phyloP scores from a whole-genome alignment of 352 stramenopile species.

The Salisapilia sapeloensis region DNA sequence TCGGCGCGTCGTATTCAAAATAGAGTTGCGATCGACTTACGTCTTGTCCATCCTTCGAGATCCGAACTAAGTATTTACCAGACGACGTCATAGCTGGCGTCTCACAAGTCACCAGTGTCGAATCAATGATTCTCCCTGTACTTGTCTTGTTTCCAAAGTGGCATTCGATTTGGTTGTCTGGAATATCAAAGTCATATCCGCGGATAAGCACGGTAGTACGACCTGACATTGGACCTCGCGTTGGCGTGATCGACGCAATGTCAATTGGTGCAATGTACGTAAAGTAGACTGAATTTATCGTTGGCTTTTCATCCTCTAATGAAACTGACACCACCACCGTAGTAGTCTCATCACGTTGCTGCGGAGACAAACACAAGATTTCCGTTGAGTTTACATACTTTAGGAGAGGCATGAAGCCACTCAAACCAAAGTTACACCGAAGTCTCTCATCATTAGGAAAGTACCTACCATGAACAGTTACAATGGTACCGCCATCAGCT shows the following conservation, averaged over 20 bases:
- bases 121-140: conserved; percentile 12
- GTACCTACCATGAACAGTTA: conserved; percentile 74
- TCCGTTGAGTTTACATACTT: conserved; percentile 57
- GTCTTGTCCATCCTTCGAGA: conserved; percentile 40
- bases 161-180: conserved; percentile 15
- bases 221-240: conserved; percentile 20
- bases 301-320: conserved; percentile 51
- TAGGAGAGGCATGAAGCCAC: conserved; percentile 15
- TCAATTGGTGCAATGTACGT: conserved; percentile 37
- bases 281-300: conserved; percentile 61
- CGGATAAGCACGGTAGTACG: conserved; percentile 35
- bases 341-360: conserved; percentile 16
- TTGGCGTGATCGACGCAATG: conserved; percentile 36
- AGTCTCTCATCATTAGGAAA: conserved; percentile 41
- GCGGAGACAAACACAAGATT: conserved; percentile 44
- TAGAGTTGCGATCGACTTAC: conserved; percentile 17
- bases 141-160: conserved; percentile 13
- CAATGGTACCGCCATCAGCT: conserved; percentile 49
- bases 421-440: conserved; percentile 67
- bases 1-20: conserved; percentile 27
- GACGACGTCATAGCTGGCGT: conserved; percentile 10
- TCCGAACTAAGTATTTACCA: conserved; percentile 18
- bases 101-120: conserved; percentile 26
- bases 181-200: conserved; percentile 42
- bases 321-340: conserved; percentile 31